A percentile compares a stretch with the other conserved stretches of the same genome.
phyloP scores from a whole-genome alignment of 192 early-diverging fungal genomes.

The Dispira simplex region DNA sequence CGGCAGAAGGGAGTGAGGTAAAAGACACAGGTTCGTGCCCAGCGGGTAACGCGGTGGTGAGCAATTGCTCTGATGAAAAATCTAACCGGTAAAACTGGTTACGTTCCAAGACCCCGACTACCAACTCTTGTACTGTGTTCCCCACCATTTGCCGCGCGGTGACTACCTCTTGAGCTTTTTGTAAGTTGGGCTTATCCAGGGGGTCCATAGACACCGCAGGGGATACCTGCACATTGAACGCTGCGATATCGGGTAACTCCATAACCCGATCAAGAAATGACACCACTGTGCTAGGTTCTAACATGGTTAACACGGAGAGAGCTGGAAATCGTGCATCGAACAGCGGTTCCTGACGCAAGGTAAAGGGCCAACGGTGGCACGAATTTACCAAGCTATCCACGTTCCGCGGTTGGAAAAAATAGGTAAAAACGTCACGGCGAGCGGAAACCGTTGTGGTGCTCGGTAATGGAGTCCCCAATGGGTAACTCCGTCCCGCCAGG shows the following conservation, averaged over 20 bases:
- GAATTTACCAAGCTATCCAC: no score
- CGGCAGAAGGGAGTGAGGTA: background rate
- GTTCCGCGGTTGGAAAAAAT: background rate
- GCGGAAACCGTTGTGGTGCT: background rate
- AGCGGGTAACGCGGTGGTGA: background rate
- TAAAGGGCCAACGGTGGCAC: no score
- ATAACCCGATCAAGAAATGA: conserved; percentile 2
- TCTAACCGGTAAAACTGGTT: background rate
- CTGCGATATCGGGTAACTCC: background rate
- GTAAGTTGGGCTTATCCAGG: background rate
- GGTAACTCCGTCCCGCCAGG: conserved; percentile 7
- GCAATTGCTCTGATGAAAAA: background rate
- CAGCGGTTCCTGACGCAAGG: background rate
- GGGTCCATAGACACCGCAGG: background rate
- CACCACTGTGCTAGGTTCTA: background rate
- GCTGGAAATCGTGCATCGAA: background rate
- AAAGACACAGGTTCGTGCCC: no score
- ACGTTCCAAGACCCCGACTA: background rate
- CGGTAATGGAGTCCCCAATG: background rate
- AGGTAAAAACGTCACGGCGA: background rate
- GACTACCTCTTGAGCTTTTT: background rate
- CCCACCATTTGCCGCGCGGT: background rate
- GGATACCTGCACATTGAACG: background rate
- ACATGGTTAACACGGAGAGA: background rate
- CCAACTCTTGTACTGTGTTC: background rate